Base-by-base conservation (phyloP, 805 yeast genomes). In the Candida argentea region DNA sequence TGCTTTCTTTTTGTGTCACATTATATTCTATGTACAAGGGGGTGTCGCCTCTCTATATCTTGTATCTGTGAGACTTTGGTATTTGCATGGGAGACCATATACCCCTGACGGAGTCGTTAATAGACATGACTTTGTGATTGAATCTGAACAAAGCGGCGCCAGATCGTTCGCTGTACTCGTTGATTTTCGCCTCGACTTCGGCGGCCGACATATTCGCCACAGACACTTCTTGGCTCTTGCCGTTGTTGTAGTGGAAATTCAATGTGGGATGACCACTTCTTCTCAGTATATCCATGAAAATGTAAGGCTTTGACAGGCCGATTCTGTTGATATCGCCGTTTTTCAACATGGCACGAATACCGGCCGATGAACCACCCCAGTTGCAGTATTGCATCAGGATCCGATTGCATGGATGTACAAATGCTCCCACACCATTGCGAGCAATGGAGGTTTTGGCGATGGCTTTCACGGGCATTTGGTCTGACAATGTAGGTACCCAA, bases 51-150 rank as follows among this genome's bases (percentile, higher is more conserved):
- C 29, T 20, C 5, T 46, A 61, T 30, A 61, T 58, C 34, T 50
- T 54, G 37, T 52, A 59, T 43, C 68, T 59, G 36, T 54, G 38
- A n/a, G 41, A 48, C 47, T 59, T 61, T 22, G 52, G 48, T 28
- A 70, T 78, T 48, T 87, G 95, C 63, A 89, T 66, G 33, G 98
- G 98, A 25, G 96, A 86, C 98, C 98, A 91, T 27, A 91, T 68
- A 46, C 98, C 98, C 67, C 98, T 80, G 11, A 89, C 86, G 32
- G 93, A 76, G 30, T 69, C 71, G 50, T 89, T 91, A 36, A 69
- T 56, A 23, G 94, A 78, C 53, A 75, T 70, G 20, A 91, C 97
- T 45, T 55, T 59, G 33, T 84, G 79, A 48, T 82, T 76, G 41
- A 63, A 73, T 52, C 80, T 80, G 42, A 67, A 59, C 44, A 70